Evolutionary conservation across 2,329 filamentous ascomycete species (phyloP).

Genomic region (Fusarium falciforme): DNA sequence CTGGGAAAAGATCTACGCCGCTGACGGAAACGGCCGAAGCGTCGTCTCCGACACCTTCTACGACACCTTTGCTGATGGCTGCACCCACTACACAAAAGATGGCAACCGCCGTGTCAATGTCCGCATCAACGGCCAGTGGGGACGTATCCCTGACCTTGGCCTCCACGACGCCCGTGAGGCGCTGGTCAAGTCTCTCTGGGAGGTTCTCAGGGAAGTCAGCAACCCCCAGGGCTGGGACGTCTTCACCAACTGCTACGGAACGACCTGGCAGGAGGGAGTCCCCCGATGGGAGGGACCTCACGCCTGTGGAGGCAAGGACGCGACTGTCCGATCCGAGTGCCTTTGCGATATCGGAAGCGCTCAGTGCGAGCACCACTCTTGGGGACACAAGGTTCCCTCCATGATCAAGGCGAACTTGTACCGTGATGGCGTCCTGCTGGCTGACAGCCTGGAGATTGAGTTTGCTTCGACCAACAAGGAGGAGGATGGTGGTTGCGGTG

Average conservation of each 20-base stretch:
- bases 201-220: background rate
- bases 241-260: background rate
- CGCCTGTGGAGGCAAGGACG: background rate
- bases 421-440: background rate
- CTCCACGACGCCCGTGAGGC: background rate
- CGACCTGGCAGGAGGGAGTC: background rate
- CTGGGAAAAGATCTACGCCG: background rate
- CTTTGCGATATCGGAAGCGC: background rate
- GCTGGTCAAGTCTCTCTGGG: background rate
- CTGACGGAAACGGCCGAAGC: background rate
- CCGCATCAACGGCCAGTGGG: background rate
- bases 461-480: background rate
- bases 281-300: background rate
- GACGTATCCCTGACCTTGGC: background rate
- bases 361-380: background rate
- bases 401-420: background rate
- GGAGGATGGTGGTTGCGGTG: background rate
- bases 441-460: background rate
- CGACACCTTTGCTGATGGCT: background rate
- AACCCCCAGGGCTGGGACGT: background rate
- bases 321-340: background rate
- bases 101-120: background rate
- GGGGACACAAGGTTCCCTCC: background rate
- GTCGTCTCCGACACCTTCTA: background rate
- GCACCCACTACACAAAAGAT: background rate